Evolutionary conservation across 371 early-diverging fungal species (phyloP).

Genomic region (Nosema bombycis): DNA sequence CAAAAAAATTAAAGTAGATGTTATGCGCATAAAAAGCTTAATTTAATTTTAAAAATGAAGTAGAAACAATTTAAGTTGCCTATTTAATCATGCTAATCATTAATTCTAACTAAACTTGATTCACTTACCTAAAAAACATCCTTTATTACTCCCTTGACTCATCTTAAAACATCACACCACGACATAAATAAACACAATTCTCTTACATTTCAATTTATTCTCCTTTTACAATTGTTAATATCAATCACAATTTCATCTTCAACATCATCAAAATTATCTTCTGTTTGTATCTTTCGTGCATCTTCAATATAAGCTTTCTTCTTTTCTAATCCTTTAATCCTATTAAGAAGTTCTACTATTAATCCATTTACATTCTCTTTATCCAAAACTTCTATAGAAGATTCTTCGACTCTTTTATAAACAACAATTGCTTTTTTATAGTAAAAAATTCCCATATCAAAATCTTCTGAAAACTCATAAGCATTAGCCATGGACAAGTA

Average conservation of each 20-base stretch:
- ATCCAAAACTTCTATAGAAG: no score
- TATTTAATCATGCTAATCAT: background rate
- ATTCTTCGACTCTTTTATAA: constrained; percentile 9
- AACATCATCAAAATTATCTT: background rate
- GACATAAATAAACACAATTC: background rate
- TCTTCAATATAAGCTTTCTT: constrained; percentile 22
- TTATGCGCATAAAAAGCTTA: no score
- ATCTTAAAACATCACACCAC: background rate
- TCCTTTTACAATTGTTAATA: background rate
- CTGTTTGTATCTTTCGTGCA: constrained; percentile 5
- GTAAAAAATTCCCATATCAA: constrained; percentile 7
- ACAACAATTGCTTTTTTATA: constrained; percentile 15
- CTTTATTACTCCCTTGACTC: background rate
- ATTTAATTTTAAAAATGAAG: no score
- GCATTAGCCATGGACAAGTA: constrained; percentile 27
- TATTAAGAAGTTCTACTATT: background rate
- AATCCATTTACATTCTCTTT: no score
- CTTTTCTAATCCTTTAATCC: constrained; percentile 1
- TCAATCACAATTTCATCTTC: constrained; percentile 21
- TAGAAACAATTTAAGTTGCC: no score
- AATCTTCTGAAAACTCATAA: constrained; percentile 45
- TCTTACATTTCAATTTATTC: background rate
- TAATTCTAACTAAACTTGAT: background rate
- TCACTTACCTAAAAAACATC: background rate
- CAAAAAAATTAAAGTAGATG: no score